Base-by-base conservation (phyloP, 192 early-diverging fungal genomes). In the Entomortierella beljakovae region DNA sequence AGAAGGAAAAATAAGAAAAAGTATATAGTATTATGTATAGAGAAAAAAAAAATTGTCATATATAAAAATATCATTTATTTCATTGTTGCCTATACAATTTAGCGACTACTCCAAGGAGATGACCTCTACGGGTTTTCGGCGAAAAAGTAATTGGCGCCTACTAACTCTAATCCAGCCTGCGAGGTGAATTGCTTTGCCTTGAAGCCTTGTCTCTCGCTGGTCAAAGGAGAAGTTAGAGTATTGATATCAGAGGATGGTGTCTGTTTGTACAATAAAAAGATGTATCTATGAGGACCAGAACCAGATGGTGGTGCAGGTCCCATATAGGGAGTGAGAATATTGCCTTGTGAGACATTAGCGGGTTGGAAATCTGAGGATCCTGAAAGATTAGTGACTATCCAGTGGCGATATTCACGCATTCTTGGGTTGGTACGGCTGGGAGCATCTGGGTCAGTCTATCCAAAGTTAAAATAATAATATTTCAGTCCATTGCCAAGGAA, bases 231-330 rank as follows among this genome's bases (percentile, higher is more conserved):
- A 53, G 82, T 53, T 4, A 79, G 58, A 25, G 59, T 46, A 25
- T 73, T 57, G 5, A 61, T 32, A 34, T 84, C 58, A 16, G 60
- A 49, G 3, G 68, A 53, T 33, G 64, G 56, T 8, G 68, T 57
- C 55, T 91, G 89, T 22, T 85, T 84, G 70, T 84, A 91, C 15
- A 89, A 59, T 15, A 89, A 70, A 58, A 91, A 89, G 52, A 88
- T 77, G 40, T 89, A 89, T 5, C 89, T 84, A 69, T 91, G 89
- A 34, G 73, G 66, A 20, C 88, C 88, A 35, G 81, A 85, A 18
- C 84, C 87, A 9, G 49, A 23, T 7, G 83, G 83, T 18, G 89
- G 89, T 7, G 70, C 73, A 6, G 89, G 89, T 18, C 83, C 85
- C 57, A 85, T 80, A 25, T 88, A 88, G 11, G 66, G 33, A 18